A percentile compares a stretch with the other conserved stretches of the same genome.
Conservation (phyloP, 805 yeast genomes). For the Yamadazyma scolyti region DNA sequence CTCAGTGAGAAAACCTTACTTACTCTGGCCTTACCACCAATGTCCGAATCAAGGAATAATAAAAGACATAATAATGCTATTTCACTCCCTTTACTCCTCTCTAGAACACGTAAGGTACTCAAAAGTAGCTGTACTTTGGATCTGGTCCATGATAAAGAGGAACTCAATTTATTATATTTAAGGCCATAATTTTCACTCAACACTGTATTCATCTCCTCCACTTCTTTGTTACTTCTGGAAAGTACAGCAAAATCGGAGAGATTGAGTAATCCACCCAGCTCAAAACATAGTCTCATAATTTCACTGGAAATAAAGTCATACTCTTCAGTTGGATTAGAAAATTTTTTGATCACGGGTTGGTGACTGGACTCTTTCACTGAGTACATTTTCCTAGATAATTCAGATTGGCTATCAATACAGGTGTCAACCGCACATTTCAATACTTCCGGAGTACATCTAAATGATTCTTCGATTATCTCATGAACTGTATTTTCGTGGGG, state of each 20-base stretch:
- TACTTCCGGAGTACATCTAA: constrained; percentile 60
- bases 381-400: constrained; percentile 2
- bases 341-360: constrained; percentile 19
- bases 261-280: constrained; percentile 39
- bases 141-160: constrained; percentile 51
- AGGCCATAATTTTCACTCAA: constrained; percentile 37
- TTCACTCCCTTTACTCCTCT: constrained; percentile 28
- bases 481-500: constrained; percentile 16
- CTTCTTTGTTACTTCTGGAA: constrained; percentile 49
- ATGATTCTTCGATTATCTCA: constrained; percentile 48
- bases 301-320: constrained; percentile 42
- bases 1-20: constrained; percentile 24
- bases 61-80: constrained; percentile 28
- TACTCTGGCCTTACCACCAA: constrained; percentile 20
- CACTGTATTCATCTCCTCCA: constrained; percentile 34
- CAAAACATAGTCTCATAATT: constrained; percentile 35
- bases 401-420: constrained; percentile 1
- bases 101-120: constrained; percentile 45
- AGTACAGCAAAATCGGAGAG: constrained; percentile 52
- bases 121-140: constrained; percentile 42
- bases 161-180: constrained; percentile 39
- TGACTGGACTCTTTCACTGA: constrained; percentile 17
- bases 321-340: constrained; percentile 29
- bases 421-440: constrained; percentile 36
- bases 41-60: constrained; percentile 19